Evolutionary conservation across 78 protist species (phyloP).

Genomic region (Polysphondylium violaceum): DNA sequence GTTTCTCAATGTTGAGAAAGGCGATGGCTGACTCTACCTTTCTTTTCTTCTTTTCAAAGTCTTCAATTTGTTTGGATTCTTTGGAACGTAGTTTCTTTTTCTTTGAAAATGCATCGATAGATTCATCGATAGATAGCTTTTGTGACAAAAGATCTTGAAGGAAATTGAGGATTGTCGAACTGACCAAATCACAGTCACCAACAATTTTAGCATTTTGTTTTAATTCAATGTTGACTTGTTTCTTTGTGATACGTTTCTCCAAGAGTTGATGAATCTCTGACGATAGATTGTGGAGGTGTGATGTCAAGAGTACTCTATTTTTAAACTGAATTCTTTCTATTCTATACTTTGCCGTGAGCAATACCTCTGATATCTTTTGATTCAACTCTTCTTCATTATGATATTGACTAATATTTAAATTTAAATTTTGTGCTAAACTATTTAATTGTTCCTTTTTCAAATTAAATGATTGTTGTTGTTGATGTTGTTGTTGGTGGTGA

Average conservation of each 20-base stretch:
- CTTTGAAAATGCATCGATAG: conserved; percentile 3
- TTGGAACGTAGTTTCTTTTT: conserved; percentile 45
- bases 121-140: conserved; percentile 10
- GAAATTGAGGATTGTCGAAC: conserved; percentile 23
- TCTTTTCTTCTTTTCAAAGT: conserved; percentile 19
- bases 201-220: conserved; percentile 57
- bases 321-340: conserved; percentile 76
- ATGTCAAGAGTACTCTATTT: conserved; percentile 56
- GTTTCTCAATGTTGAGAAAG: conserved; percentile 61
- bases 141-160: conserved; percentile 37
- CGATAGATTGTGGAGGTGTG: conserved; percentile 36
- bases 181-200: conserved; percentile 52
- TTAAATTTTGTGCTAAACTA: conserved; percentile 44
- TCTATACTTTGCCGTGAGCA: conserved; percentile 56
- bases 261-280: conserved; percentile 60
- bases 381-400: conserved; percentile 42
- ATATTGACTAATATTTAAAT: conserved; percentile 8
- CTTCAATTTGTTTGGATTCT: conserved; percentile 23
- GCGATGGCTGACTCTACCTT: conserved; percentile 49
- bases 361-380: conserved; percentile 54
- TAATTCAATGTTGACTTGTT: conserved; percentile 62
- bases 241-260: conserved; percentile 63
- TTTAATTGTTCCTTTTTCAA: conserved; percentile 60
- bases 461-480: background rate
- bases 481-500: conserved; percentile 7